These are phyloP conservation scores for Salix dunnii DNA, from an alignment of 345 rosid species.

Conservation along the genomic window DNA sequence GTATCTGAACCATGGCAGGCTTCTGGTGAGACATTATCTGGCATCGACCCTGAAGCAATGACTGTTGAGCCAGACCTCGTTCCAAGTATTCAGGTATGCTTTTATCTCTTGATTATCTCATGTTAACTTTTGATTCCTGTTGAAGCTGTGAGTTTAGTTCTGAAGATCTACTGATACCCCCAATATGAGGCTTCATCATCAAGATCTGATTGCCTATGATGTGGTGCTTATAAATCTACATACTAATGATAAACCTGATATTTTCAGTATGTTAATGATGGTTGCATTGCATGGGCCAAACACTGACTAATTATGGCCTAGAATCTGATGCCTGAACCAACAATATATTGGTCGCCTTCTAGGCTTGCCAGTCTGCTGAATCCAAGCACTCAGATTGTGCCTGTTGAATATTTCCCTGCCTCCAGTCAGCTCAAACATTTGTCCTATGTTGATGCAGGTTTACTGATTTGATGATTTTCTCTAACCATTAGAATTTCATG, in stretches of 20 bases:
- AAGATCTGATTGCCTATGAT: background rate
- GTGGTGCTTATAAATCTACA: background rate
- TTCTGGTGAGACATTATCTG: constrained; percentile 60
- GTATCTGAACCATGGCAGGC: constrained; percentile 88
- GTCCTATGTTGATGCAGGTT: background rate
- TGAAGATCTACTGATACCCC: constrained; percentile 2
- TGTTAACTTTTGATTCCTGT: background rate
- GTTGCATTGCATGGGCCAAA: background rate
- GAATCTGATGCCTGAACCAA: background rate
- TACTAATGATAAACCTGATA: background rate
- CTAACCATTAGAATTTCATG: constrained; percentile 18
- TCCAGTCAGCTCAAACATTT: background rate
- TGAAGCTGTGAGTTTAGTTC: background rate
- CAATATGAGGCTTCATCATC: background rate
- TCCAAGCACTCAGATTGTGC: background rate
- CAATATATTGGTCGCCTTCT: background rate
- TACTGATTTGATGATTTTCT: constrained; percentile 10
- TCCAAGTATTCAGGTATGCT: constrained; percentile 65
- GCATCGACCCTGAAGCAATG: constrained; percentile 87
- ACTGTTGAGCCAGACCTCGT: constrained; percentile 92
- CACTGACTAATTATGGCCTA: background rate
- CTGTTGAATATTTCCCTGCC: background rate
- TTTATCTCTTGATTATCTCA: constrained; percentile 1
- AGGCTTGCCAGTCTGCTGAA: background rate
- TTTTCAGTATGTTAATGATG: background rate